Evolutionary conservation across 345 rosid species (phyloP).

Genomic region (Moringa oleifera): DNA sequence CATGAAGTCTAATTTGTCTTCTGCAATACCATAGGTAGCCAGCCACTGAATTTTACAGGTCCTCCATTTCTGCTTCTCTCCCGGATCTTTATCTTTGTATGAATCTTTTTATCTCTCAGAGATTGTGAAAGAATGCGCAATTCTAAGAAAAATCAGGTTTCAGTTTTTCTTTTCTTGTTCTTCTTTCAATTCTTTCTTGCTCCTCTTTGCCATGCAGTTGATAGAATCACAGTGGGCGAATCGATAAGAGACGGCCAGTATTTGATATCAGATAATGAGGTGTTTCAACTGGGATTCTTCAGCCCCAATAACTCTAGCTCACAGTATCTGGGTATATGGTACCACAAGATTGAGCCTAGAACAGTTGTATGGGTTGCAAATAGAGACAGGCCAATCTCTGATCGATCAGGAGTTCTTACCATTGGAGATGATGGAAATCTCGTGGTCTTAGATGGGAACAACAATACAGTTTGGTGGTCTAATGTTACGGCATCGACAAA

Average conservation of each 20-base stretch:
- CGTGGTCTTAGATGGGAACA: slow-evolving; percentile 35
- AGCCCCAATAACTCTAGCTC: slow-evolving; percentile 35
- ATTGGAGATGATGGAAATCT: slow-evolving; percentile 51
- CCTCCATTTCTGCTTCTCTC: neutral
- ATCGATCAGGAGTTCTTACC: slow-evolving; percentile 33
- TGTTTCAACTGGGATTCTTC: slow-evolving; percentile 59
- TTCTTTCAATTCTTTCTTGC: slow-evolving; percentile 16
- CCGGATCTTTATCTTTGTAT: neutral
- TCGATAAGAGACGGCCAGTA: slow-evolving; percentile 40
- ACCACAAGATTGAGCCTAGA: slow-evolving; percentile 25
- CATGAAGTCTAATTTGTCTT: neutral
- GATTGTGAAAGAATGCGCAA: slow-evolving; percentile 11
- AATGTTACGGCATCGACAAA: slow-evolving; percentile 22
- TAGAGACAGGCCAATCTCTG: slow-evolving; percentile 42
- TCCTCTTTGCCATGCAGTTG: slow-evolving; percentile 24
- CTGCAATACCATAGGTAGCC: neutral
- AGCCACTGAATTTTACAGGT: neutral
- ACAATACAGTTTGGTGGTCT: slow-evolving; percentile 42
- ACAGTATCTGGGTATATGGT: slow-evolving; percentile 67
- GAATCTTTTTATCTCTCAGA: neutral
- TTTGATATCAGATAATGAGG: slow-evolving; percentile 25
- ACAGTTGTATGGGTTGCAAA: slow-evolving; percentile 69
- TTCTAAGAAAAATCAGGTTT: slow-evolving; percentile 9
- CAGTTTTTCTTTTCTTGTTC: slow-evolving; percentile 17
- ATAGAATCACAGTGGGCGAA: slow-evolving; percentile 31